Base-by-base conservation (phyloP, 1,284 basidiomycete genomes). In the Moniliella sp. region DNA sequence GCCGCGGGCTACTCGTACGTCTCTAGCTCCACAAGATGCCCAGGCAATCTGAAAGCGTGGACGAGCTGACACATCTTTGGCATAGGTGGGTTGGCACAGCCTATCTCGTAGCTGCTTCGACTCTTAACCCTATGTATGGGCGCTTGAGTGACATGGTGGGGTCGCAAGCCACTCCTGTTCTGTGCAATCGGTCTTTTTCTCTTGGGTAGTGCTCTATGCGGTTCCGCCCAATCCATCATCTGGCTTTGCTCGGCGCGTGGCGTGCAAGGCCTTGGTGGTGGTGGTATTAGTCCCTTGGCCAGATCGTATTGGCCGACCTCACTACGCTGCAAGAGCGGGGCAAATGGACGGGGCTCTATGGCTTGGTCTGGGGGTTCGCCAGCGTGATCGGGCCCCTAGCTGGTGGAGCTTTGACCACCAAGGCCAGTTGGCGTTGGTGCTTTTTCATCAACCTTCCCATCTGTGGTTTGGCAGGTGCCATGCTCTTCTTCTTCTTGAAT, bases 211-310 rank as follows among this genome's bases (percentile, higher is more conserved):
- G 77, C 76, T 0, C 59, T 83, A 36, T 82, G 77, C 45, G 80
- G 78, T 9, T 75, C 77, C 1, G 78, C 80, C 0, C 74, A 82
- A 51, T 73, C 45, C 37, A 76, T 80, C 69, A 68, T 64, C 66
- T 69, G 66, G 78, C 63, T 83, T 9, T 72, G 78, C 27, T 65
- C 75, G 1, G 71, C 69, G 28, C 69, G 80, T 44, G 79, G 76
- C 1, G 64, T 84, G 0, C 80, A 83, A 54, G 80, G 79, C 8
- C 70, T 81, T 16, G 79, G 79, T 16, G 78, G 78, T 2, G 77
- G 78, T 8, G 77, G 76, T 2, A 66, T 69, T 33, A 64, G 11
- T 46, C 63, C 0, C 61, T 73, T 19, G 65, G 67, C 3, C 62
- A 78, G 32, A 81, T 83, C 47, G 73, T 71, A 0, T 72, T 82